Conservation (phyloP, 2,329 filamentous ascomycete species). For the Diaporthe batatas region DNA sequence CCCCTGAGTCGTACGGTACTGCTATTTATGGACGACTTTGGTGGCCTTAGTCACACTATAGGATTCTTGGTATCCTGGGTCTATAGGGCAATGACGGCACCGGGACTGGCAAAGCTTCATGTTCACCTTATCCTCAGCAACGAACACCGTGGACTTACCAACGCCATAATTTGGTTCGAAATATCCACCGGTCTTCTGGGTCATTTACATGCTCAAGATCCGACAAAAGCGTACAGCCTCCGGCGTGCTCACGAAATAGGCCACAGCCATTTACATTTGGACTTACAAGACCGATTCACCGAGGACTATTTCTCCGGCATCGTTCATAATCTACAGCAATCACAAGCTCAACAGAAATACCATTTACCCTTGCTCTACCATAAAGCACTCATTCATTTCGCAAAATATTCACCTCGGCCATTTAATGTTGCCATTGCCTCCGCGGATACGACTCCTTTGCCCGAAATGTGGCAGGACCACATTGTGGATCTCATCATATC, state of each 20-base stretch:
- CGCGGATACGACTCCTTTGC: neutral
- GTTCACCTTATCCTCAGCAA: constrained; percentile 1
- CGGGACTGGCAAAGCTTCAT: neutral
- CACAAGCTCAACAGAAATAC: neutral
- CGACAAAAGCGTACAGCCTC: neutral
- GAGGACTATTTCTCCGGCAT: neutral
- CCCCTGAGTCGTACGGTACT: neutral
- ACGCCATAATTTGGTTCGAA: neutral
- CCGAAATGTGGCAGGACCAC: neutral
- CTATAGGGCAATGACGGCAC: neutral
- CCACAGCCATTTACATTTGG: neutral
- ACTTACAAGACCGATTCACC: neutral
- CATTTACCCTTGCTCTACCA: neutral
- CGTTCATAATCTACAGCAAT: neutral
- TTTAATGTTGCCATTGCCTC: neutral
- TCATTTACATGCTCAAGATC: neutral
- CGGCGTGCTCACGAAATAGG: neutral
- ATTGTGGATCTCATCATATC: neutral
- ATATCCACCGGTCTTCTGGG: neutral
- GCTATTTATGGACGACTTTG: neutral
- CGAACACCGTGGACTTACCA: neutral
- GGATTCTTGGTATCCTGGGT: neutral
- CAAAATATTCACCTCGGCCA: neutral
- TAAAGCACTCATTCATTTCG: neutral
- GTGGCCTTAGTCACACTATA: neutral